These are phyloP conservation scores for Annona squamosa DNA, from an alignment of 164 flowering plant species.

Conservation along the genomic window DNA sequence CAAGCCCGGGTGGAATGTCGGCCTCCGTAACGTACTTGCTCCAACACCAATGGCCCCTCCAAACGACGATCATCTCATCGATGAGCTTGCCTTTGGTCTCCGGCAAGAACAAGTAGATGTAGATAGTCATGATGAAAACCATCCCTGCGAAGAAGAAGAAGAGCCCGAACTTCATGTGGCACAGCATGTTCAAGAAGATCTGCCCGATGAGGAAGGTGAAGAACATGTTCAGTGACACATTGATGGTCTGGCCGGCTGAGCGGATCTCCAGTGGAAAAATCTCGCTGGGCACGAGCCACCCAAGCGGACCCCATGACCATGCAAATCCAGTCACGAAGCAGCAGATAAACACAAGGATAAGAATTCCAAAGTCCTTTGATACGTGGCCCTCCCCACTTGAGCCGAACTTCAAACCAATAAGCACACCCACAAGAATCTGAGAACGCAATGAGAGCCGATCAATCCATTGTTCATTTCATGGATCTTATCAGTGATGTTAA, in stretches of 20 bases:
- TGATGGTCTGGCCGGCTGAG: conserved; percentile 79
- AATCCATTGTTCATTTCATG: too few species aligned
- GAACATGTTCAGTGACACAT: conserved; percentile 74
- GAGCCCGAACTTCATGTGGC: conserved; percentile 74
- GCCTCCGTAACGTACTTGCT: conserved; percentile 8
- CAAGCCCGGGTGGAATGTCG: conserved; percentile 6
- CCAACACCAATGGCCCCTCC: conserved; percentile 88
- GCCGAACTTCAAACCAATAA: conserved; percentile 63
- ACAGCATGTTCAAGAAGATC: conserved; percentile 67
- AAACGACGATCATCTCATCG: conserved; percentile 66
- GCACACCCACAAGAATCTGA: conserved; percentile 47
- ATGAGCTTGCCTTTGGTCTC: conserved; percentile 79
- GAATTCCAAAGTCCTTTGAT: conserved; percentile 54
- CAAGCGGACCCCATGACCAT: conserved; percentile 95
- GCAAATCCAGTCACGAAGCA: conserved; percentile 70
- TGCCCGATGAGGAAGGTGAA: conserved; percentile 78
- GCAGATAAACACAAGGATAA: conserved; percentile 74
- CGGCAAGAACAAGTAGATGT: conserved; percentile 59
- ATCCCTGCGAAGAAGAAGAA: conserved; percentile 76
- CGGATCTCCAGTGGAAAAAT: conserved; percentile 84
- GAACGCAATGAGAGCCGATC: neutral
- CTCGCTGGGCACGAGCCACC: conserved; percentile 86
- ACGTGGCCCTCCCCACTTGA: conserved; percentile 40
- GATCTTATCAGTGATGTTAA: too few species aligned
- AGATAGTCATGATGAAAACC: conserved; percentile 51